These are phyloP conservation scores for Mycena kentingensis DNA, from an alignment of 768 basidiomycete genomes.

Conservation along the genomic window DNA sequence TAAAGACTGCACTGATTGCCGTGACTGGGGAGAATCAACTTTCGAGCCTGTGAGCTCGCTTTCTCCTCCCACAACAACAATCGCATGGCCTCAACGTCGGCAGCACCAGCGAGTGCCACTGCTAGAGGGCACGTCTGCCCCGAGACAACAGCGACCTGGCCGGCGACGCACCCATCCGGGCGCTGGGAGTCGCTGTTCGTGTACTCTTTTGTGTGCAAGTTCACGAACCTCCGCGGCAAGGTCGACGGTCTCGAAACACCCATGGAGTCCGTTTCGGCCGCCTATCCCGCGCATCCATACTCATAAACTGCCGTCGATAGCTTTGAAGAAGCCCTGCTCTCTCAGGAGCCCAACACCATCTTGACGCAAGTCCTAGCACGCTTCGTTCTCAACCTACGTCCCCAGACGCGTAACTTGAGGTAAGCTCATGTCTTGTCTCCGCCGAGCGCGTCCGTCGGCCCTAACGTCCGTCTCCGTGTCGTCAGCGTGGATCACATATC, in stretches of 20 bases:
- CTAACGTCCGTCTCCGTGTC: conserved; percentile 36
- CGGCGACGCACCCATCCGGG: conserved; percentile 71
- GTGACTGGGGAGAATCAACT: background rate
- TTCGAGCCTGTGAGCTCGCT: conserved; percentile 20
- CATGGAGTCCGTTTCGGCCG: conserved; percentile 69
- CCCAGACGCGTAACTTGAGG: conserved; percentile 90
- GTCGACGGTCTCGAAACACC: conserved; percentile 78
- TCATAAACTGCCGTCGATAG: conserved; percentile 47
- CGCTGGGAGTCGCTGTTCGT: conserved; percentile 89
- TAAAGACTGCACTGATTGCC: background rate
- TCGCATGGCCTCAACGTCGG: conserved; percentile 40
- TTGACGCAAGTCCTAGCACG: conserved; percentile 71
- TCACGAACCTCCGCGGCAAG: conserved; percentile 73
- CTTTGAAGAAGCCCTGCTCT: conserved; percentile 77
- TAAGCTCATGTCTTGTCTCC: conserved; percentile 46
- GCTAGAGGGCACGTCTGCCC: conserved; percentile 54
- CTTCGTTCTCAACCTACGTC: conserved; percentile 81
- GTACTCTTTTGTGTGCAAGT: conserved; percentile 83
- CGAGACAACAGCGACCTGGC: conserved; percentile 68
- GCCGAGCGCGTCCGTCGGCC: conserved; percentile 31
- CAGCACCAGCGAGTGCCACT: conserved; percentile 30
- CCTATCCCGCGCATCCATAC: conserved; percentile 20
- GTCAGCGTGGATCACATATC: conserved; percentile 81
- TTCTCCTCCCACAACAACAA: conserved; percentile 29
- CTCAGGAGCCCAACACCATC: conserved; percentile 69